phyloP scores from a whole-genome alignment of 78 protist species.

The Dictyostelium capitatum region DNA sequence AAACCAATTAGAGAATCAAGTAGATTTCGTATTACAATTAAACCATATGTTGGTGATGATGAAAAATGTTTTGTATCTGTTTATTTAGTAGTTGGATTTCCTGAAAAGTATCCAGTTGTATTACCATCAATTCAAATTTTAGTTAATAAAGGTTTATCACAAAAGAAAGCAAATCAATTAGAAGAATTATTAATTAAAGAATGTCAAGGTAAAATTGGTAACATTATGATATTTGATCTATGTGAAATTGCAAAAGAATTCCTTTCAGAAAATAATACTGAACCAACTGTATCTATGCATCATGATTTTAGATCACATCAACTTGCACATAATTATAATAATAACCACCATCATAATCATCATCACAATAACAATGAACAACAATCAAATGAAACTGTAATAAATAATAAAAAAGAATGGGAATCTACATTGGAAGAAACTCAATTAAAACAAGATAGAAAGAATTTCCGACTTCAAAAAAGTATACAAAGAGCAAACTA shows the following conservation, averaged over 20 bases:
- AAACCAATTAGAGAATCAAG: neutral
- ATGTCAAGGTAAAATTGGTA: constrained; percentile 31
- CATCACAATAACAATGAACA: no score
- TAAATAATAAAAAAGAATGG: constrained; percentile 25
- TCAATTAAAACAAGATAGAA: constrained; percentile 39
- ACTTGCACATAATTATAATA: neutral
- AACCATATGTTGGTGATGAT: constrained; percentile 36
- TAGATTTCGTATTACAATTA: constrained; percentile 20
- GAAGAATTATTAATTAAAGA: neutral
- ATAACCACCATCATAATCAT: neutral
- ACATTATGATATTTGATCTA: constrained; percentile 58
- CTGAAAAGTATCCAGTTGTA: constrained; percentile 22
- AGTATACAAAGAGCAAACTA: constrained; percentile 56
- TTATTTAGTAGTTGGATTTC: constrained; percentile 12
- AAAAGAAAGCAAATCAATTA: constrained; percentile 27
- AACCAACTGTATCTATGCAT: constrained; percentile 66
- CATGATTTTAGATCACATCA: constrained; percentile 22
- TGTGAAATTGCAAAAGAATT: constrained; percentile 52
- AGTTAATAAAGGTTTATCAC: constrained; percentile 30
- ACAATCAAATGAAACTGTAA: neutral
- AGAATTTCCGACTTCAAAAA: constrained; percentile 63
- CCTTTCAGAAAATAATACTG: constrained; percentile 18
- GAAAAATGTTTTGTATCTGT: constrained; percentile 18
- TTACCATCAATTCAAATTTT: constrained; percentile 36
- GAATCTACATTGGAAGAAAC: constrained; percentile 44